A percentile compares a stretch with the other conserved stretches of the same genome.
Evolutionary conservation across 2,329 filamentous ascomycete species (phyloP).

Genomic region (Colletotrichum costaricense): DNA sequence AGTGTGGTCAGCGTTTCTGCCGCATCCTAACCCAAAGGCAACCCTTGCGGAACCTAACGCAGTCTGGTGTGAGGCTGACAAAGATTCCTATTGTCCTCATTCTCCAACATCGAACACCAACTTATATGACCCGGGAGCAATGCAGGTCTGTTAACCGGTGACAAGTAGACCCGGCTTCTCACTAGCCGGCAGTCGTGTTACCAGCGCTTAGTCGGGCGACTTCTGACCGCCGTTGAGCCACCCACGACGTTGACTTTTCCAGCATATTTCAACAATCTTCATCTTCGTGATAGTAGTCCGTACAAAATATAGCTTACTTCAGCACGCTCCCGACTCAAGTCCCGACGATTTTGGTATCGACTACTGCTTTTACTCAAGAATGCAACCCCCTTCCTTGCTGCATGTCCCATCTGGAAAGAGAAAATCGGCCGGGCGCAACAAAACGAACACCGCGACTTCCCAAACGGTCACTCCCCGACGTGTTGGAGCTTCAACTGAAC

Average conservation of each 20-base stretch:
- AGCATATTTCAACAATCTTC: background rate
- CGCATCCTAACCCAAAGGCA: background rate
- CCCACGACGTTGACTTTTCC: background rate
- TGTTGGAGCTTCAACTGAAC: constrained; percentile 34
- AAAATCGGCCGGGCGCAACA: constrained; percentile 2
- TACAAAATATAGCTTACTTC: background rate
- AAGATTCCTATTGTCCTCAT: background rate
- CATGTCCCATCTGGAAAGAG: background rate
- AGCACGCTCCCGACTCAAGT: background rate
- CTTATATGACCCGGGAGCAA: background rate
- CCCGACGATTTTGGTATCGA: background rate
- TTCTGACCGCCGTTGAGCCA: background rate
- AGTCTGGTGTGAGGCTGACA: background rate
- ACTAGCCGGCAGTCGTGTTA: background rate
- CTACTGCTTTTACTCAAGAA: background rate
- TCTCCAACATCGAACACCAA: background rate
- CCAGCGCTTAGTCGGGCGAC: background rate
- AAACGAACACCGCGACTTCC: constrained; percentile 7
- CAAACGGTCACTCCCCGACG: constrained; percentile 20
- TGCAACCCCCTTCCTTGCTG: background rate
- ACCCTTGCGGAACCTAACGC: background rate
- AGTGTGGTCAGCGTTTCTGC: background rate
- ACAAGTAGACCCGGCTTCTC: background rate
- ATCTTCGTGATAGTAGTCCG: background rate
- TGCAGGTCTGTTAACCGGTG: background rate